phyloP scores from a whole-genome alignment of 2,329 filamentous ascomycete species.

The Beauveria bassiana region DNA sequence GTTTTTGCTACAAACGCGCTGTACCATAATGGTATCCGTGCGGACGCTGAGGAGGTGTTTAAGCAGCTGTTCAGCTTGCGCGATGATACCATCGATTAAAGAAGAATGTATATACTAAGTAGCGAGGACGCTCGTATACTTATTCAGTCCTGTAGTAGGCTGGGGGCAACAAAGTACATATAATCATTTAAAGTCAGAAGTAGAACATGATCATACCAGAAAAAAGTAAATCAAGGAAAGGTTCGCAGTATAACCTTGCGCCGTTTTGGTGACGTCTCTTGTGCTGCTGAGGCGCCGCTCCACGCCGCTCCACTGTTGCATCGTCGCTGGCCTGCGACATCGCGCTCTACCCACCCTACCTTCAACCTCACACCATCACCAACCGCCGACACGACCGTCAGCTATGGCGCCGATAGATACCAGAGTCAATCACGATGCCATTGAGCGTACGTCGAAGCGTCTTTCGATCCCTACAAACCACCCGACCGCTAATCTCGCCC shows the following conservation, averaged over 20 bases:
- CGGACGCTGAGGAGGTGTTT: constrained; percentile 68
- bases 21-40: constrained; percentile 77
- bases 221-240: neutral
- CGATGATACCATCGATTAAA: constrained; percentile 56
- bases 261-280: neutral
- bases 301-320: constrained; percentile 1
- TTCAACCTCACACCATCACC: neutral
- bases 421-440: constrained; percentile 27
- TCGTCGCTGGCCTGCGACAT: neutral
- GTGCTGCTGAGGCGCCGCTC: neutral
- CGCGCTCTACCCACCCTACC: neutral
- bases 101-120: neutral
- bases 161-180: neutral
- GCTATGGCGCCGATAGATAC: constrained; percentile 35
- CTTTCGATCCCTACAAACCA: neutral
- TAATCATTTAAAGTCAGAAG: neutral
- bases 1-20: constrained; percentile 79
- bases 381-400: neutral
- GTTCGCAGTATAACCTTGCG: neutral
- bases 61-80: constrained; percentile 68
- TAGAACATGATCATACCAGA: neutral
- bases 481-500: constrained; percentile 10
- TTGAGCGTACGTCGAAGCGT: constrained; percentile 28
- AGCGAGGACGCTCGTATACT: neutral
- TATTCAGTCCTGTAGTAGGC: neutral